Conservation (phyloP, 495 filamentous ascomycete genomes). For the Hypoxylon perforatum region DNA sequence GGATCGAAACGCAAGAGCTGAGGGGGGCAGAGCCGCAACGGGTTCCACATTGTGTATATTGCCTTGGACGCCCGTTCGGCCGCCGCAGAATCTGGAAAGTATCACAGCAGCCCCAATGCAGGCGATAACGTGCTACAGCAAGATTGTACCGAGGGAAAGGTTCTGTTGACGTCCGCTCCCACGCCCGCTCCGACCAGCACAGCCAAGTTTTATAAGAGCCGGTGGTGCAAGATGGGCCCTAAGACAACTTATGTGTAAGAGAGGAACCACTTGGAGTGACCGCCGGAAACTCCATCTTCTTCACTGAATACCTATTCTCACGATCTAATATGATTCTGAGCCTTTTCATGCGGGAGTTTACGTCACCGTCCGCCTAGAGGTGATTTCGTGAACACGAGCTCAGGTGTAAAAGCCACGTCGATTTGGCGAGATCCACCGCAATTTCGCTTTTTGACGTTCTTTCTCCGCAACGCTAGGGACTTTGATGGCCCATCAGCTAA, state of each 20-base stretch:
- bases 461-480: constrained; percentile 26
- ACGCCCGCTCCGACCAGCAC: constrained; percentile 6
- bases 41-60: neutral
- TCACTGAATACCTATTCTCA: constrained; percentile 5
- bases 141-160: constrained; percentile 2
- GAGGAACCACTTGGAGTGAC: constrained; percentile 3
- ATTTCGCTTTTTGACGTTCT: constrained; percentile 25
- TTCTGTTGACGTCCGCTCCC: constrained; percentile 3
- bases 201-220: neutral
- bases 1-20: constrained; percentile 2
- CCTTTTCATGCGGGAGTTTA: constrained; percentile 3
- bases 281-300: constrained; percentile 6
- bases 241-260: constrained; percentile 10
- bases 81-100: constrained; percentile 10
- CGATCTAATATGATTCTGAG: constrained; percentile 16
- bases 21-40: constrained; percentile 18
- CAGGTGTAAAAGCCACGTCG: constrained; percentile 7
- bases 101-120: constrained; percentile 10
- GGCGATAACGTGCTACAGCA: neutral
- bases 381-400: constrained; percentile 24
- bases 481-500: constrained; percentile 12
- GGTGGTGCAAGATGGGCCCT: constrained; percentile 7
- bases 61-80: constrained; percentile 7
- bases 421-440: constrained; percentile 31
- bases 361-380: constrained; percentile 12